phyloP scores from a whole-genome alignment of 495 filamentous ascomycete species.

The Annulohypoxylon nitens region DNA sequence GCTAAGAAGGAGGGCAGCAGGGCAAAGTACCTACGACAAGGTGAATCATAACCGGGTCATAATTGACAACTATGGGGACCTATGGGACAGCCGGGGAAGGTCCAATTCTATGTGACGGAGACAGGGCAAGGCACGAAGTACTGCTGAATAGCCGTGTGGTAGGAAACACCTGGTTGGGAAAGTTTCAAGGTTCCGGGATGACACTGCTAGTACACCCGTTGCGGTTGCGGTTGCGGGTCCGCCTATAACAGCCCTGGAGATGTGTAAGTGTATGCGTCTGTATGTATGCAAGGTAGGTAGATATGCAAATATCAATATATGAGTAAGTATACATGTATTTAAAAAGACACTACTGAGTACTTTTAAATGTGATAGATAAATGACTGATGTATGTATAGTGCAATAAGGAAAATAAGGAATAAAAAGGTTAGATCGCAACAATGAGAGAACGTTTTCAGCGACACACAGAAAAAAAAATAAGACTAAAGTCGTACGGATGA shows the following conservation, averaged over 20 bases:
- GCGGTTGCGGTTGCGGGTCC: slow-evolving; percentile 3
- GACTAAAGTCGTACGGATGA: slow-evolving; percentile 20
- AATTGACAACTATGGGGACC: slow-evolving; percentile 12
- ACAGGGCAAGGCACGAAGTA: slow-evolving; percentile 20
- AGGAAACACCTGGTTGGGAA: slow-evolving; percentile 3
- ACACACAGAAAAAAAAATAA: slow-evolving; percentile 5
- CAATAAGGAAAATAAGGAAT: neutral
- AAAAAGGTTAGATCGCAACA: slow-evolving; percentile 38
- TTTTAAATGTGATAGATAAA: neutral
- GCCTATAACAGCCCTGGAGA: neutral
- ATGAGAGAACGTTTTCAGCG: slow-evolving; percentile 37
- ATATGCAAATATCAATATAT: neutral
- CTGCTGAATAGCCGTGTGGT: neutral
- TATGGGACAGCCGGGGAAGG: slow-evolving; percentile 4
- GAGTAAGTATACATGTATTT: neutral
- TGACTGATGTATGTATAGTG: neutral
- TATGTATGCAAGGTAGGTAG: neutral
- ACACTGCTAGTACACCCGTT: neutral
- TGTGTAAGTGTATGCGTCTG: neutral
- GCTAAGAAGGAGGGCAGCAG: slow-evolving; percentile 17
- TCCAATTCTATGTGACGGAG: slow-evolving; percentile 33
- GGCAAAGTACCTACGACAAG: slow-evolving; percentile 35
- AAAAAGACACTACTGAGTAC: neutral
- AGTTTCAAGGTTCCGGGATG: slow-evolving; percentile 2
- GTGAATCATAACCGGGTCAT: slow-evolving; percentile 49